phyloP scores from a whole-genome alignment of 1,284 basidiomycete genomes.

The Austroboletus novae-zelandiae region DNA sequence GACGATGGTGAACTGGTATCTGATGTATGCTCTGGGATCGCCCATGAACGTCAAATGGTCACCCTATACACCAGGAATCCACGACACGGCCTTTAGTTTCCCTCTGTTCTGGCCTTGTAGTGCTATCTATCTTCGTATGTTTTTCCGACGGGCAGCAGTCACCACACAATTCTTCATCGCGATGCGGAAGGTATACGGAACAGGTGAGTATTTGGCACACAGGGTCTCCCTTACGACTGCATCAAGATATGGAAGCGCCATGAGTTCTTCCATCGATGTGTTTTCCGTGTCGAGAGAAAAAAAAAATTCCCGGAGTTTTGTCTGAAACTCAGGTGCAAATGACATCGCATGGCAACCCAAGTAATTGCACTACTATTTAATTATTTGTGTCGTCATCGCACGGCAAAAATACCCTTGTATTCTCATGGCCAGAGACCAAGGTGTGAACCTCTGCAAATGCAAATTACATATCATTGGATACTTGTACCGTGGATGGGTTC shows the following conservation, averaged over 20 bases:
- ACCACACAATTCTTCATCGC: conserved; percentile 50
- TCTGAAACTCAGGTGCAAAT: conserved; percentile 54
- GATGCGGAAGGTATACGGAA: conserved; percentile 51
- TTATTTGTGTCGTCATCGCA: too few relatives aligned
- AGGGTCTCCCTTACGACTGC: conserved; percentile 68
- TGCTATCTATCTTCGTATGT: conserved; percentile 43
- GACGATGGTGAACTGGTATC: conserved; percentile 67
- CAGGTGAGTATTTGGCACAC: conserved; percentile 63
- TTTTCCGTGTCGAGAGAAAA: conserved; percentile 45
- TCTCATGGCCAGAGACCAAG: conserved; percentile 75
- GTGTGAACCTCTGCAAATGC: conserved; percentile 35
- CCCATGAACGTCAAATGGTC: conserved; percentile 60
- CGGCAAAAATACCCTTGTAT: conserved; percentile 47
- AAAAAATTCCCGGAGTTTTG: conserved; percentile 69
- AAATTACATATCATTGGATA: not conserved
- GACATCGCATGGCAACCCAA: conserved; percentile 70
- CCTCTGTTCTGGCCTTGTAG: conserved; percentile 55
- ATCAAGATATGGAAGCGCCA: conserved; percentile 59
- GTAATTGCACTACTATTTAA: conserved; percentile 49
- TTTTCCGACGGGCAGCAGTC: conserved; percentile 51
- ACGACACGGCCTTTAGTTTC: conserved; percentile 43
- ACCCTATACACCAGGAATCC: conserved; percentile 58
- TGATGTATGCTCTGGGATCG: conserved; percentile 62
- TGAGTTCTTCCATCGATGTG: conserved; percentile 60
- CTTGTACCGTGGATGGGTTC: conserved; percentile 46